Base-by-base conservation (phyloP, 2,329 filamentous ascomycete genomes). In the Cordyceps fumosorosea region DNA sequence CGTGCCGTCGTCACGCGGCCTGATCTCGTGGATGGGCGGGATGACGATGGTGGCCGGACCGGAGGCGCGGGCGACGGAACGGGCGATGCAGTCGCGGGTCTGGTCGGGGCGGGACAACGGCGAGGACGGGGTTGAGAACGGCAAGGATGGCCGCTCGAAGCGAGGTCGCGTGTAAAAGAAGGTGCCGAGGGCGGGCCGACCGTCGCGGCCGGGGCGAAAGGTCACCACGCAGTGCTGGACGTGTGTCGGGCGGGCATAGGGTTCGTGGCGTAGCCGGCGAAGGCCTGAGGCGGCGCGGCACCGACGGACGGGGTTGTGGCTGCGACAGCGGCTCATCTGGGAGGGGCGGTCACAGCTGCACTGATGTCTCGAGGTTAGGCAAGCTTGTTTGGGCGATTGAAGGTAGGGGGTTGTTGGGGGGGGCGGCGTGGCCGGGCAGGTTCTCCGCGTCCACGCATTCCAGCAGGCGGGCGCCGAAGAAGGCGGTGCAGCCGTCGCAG, bases 221-320 rank as follows among this genome's bases (percentile, higher is more conserved):
- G 58, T 47, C 32, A 60, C 58, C n/a, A 60, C 12, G 50, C 50
- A 60, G 58, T 60, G 58, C 40, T 60, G 58, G 40, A 60, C 58
- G n/a, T n/a, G 8, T 4, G 40, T 37, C 4, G 58, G 50, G 24
- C n/a, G 48, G 26, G 40, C 50, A 26, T 60, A 60, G 2, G 58
- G 58, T n/a, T 18, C n/a, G 40, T 60, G n/a, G 0, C 56, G 58
- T 16, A 51, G 24, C 6, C 50, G 50, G 22, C 50, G 58, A 3
- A 26, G 7, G 29, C 48, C 22, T 12, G 56, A 29, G 20, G 14
- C 29, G 32, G n/a, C 51, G 16, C 50, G 58, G 26, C 58, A 60
- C 10, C 58, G 58, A 24, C 58, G 58, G 14, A 60, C 53, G n/a
- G 58, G 48, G n/a, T 60, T 34, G 50, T n/a, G 7, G 20, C 37